These are phyloP conservation scores for Zhuliangozyma blackwelliae DNA, from an alignment of 1,139 yeast genomes.

Conservation along the genomic window DNA sequence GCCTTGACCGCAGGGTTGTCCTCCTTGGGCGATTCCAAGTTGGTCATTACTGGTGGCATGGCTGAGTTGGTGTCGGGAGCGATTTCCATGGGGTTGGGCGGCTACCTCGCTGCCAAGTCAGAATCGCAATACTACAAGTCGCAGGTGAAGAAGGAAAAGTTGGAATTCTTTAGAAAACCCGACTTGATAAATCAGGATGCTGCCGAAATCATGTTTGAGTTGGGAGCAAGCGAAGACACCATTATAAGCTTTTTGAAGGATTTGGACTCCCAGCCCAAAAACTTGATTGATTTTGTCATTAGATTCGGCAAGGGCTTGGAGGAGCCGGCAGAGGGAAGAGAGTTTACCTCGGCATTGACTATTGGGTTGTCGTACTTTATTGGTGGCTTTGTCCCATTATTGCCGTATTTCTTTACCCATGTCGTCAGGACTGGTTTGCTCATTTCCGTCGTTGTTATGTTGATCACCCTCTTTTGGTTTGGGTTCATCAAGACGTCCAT, in stretches of 20 bases:
- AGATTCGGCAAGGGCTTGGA: slow-evolving; percentile 73
- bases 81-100: slow-evolving; percentile 83
- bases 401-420: slow-evolving; percentile 73
- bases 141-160: slow-evolving; percentile 69
- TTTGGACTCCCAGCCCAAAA: slow-evolving; percentile 63
- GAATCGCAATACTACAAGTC: slow-evolving; percentile 68
- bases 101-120: slow-evolving; percentile 76
- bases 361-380: slow-evolving; percentile 72
- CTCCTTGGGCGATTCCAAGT: slow-evolving; percentile 66
- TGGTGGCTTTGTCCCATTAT: slow-evolving; percentile 77
- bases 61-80: slow-evolving; percentile 83
- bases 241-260: slow-evolving; percentile 63
- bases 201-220: slow-evolving; percentile 65
- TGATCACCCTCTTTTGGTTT: slow-evolving; percentile 76
- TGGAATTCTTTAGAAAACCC: slow-evolving; percentile 61
- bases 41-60: slow-evolving; percentile 82
- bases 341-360: slow-evolving; percentile 70
- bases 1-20: slow-evolving; percentile 81
- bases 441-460: slow-evolving; percentile 76
- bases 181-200: slow-evolving; percentile 61
- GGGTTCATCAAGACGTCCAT: slow-evolving; percentile 83
- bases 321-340: slow-evolving; percentile 78
- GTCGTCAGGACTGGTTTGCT: slow-evolving; percentile 75
- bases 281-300: slow-evolving; percentile 67
- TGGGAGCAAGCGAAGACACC: slow-evolving; percentile 66